Conservation (phyloP, 345 rosid species). For the Camelina hispida region DNA sequence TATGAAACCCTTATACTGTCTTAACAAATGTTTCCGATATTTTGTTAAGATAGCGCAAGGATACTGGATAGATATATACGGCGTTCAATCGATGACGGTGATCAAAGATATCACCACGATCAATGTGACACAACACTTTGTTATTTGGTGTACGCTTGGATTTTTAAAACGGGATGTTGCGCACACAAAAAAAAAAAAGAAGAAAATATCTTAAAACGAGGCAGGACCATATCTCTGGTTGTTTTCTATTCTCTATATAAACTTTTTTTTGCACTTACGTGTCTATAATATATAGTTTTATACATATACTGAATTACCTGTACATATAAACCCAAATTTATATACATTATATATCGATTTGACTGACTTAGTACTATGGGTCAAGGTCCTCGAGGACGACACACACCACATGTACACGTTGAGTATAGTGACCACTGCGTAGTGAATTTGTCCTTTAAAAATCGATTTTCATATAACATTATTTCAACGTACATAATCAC, state of each 20-base stretch:
- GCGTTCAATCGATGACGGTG: neutral
- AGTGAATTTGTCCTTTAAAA: neutral
- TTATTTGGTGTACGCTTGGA: neutral
- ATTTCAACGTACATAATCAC: conserved; percentile 29
- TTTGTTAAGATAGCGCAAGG: neutral
- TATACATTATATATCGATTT: neutral
- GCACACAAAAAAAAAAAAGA: too few species aligned
- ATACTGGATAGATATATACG: neutral
- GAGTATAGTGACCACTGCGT: neutral
- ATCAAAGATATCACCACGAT: neutral
- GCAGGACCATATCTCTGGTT: neutral
- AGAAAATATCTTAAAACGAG: neutral
- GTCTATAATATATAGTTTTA: too few species aligned
- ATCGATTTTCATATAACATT: neutral
- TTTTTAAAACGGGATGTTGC: neutral
- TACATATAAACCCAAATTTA: neutral
- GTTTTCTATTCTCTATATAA: neutral
- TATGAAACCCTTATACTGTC: too few species aligned
- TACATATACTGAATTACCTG: neutral
- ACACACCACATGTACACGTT: conserved; percentile 28
- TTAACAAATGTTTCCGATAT: too few species aligned
- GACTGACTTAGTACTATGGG: conserved; percentile 28
- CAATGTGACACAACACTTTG: neutral
- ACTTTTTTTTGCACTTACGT: too few species aligned
- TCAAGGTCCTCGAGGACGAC: neutral